Evolutionary conservation across 1,284 basidiomycete genomes (phyloP).

Genomic region (Cronartium quercuum): DNA sequence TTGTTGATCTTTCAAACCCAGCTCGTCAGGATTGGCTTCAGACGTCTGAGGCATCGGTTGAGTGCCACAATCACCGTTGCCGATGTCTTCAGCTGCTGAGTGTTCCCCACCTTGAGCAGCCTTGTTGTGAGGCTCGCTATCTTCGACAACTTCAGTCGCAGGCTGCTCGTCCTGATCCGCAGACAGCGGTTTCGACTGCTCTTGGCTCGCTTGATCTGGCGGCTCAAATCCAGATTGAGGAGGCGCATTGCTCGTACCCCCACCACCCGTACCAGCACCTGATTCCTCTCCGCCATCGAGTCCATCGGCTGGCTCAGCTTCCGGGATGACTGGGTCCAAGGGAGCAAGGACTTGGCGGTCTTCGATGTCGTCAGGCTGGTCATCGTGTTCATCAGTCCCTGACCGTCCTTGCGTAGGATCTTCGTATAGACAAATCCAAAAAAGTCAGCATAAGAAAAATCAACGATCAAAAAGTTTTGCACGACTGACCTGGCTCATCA

Average conservation of each 20-base stretch:
- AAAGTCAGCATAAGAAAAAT: not conserved
- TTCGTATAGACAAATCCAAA: slow-evolving; percentile 33
- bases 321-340: not conserved
- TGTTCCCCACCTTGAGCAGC: not conserved
- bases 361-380: slow-evolving; percentile 41
- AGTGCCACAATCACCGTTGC: not conserved
- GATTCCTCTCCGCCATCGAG: slow-evolving; percentile 1
- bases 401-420: not conserved
- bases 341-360: not conserved
- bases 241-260: slow-evolving; percentile 1
- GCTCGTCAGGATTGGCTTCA: not conserved
- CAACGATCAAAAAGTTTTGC: not conserved
- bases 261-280: slow-evolving; percentile 15
- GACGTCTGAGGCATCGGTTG: not conserved
- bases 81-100: not conserved
- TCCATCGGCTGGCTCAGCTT: not conserved
- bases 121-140: not conserved
- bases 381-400: slow-evolving; percentile 42
- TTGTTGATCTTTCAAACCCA: not conserved
- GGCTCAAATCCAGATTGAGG: not conserved
- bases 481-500: slow-evolving; percentile 21
- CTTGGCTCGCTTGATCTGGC: not conserved
- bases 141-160: not conserved
- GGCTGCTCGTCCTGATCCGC: not conserved
- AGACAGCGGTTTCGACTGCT: not conserved